Evolutionary conservation across 169 alveolate species (phyloP).

Genomic region (Plasmodium fragile): DNA sequence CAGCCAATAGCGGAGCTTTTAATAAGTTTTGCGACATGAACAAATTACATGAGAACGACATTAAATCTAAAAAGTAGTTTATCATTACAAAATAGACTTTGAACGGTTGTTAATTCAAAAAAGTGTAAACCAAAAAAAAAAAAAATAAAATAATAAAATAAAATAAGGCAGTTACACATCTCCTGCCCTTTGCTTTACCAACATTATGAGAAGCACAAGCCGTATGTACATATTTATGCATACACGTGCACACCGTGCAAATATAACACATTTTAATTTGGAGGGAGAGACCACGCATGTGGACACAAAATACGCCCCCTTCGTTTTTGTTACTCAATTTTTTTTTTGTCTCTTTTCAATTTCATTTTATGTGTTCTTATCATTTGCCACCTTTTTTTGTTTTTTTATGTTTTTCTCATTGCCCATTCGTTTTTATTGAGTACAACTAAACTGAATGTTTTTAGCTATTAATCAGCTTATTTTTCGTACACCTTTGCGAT

Average conservation of each 20-base stretch:
- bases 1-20: conserved; percentile 41
- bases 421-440: background rate
- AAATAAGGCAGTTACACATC: background rate
- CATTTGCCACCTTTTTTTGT: background rate
- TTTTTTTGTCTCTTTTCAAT: conserved; percentile 7
- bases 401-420: conserved; percentile 18
- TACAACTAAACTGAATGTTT: background rate
- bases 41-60: conserved; percentile 56
- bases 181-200: background rate
- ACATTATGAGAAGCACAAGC: background rate
- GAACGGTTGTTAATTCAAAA: conserved; percentile 3
- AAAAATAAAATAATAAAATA: background rate
- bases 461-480: conserved; percentile 2
- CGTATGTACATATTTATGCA: conserved; percentile 4
- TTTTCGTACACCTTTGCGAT: background rate
- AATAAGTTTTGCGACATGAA: conserved; percentile 72
- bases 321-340: conserved; percentile 4
- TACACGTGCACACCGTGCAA: background rate
- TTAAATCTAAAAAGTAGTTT: conserved; percentile 24
- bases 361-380: background rate
- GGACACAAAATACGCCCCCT: background rate
- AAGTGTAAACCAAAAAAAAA: background rate
- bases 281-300: background rate
- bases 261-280: background rate
- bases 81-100: background rate